Evolutionary conservation across 2,329 filamentous ascomycete genomes (phyloP), one percentile per base, ranked within the genome.

Genomic region (Pestalotiopsis sp.): DNA sequence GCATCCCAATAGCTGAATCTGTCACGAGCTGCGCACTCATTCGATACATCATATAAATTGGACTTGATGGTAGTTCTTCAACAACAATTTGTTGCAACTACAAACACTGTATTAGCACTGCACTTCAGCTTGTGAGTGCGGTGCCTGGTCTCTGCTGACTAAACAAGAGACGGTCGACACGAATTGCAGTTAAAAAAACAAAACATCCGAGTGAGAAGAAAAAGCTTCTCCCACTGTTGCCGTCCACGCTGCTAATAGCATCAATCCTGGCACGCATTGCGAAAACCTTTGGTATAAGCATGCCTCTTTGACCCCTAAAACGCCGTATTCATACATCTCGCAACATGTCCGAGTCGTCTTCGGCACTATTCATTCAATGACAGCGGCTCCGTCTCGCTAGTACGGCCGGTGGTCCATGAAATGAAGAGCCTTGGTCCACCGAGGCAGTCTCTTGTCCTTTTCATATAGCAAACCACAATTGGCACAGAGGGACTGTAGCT

Each of bases 401-500:
- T 70, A 71, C 65, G 72, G 73, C 57, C 79, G 76, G 41, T 73
- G 64, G 67, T 83, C 81, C 60, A 72, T 74, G 14, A 69, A 60
- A 76, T 94, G 93, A 61, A 95, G 84, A 70, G 91, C 88, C 76
- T 90, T 90, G 3, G 90, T 90, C 91, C 91, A 94, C 36, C 90
- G 88, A 9, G 95, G 95, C 0, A 97, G 86, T 72, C 91, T 91
- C 80, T 93, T 92, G 80, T 97, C 93, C 67, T 94, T 91, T 81
- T 98, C 95, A 78, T 93, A 98, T 23, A 95, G 82, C 74, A 95
- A 91, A 68, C 94, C 95, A 79, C 95, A 98, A 79, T 97, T 98
- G 81, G 95, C 93, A 83, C 95, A 98, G 3, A 98, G 88, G 38
- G 93, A 92, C 93, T 95, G 73, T 23, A 12, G 4, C 45, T 25